Evolutionary conservation across 306 rosid genomes (phyloP), one percentile per base, ranked within the genome.

Genomic region (Cucumis hystrix): DNA sequence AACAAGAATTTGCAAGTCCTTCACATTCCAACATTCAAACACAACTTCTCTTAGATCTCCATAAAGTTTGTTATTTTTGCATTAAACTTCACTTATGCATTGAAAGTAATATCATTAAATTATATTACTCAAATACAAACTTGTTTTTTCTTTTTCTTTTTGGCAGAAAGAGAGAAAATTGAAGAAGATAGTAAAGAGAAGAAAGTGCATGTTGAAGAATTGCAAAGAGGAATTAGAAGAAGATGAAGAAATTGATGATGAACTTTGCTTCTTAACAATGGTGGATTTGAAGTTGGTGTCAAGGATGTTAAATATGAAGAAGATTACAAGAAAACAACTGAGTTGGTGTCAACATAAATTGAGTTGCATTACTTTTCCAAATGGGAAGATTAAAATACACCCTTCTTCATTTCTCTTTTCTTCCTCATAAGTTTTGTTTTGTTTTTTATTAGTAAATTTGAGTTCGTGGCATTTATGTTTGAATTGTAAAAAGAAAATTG

Each of bases 231-330:
- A 4, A 5, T 28, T 3, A 0, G 60, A 84, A 1, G 60, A 84
- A 60, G 85, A 87, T 17, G 91, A 54, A 18, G 64, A 82, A n/a
- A 15, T 4, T 51, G 64, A 74, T 54, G 96, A 93, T 72, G 91
- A 92, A 58, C 87, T 87, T 4, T 86, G 75, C 65, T 93, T 90
- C 80, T 93, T 93, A 81, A 84, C 89, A 37, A 96, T 89, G 80
- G 98, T 93, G 52, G 98, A 93, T 75, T 80, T 91, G 88, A 93
- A 85, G 83, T 86, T 93, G 80, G 94, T 88, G 37, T 77, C 91
- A 15, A 90, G 98, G 77, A 92, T 90, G 59, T 77, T 93, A 73
- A 88, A 90, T 85, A 91, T 93, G 97, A 82, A 92, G 9, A 86
- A 85, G 66, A 78, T 93, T 41, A 87, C 96, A 49, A 84, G 87